A percentile compares a stretch with the other conserved stretches of the same genome.
These are phyloP conservation scores for Serpula lacrymans DNA, from an alignment of 768 basidiomycete genomes.

Conservation along the genomic window DNA sequence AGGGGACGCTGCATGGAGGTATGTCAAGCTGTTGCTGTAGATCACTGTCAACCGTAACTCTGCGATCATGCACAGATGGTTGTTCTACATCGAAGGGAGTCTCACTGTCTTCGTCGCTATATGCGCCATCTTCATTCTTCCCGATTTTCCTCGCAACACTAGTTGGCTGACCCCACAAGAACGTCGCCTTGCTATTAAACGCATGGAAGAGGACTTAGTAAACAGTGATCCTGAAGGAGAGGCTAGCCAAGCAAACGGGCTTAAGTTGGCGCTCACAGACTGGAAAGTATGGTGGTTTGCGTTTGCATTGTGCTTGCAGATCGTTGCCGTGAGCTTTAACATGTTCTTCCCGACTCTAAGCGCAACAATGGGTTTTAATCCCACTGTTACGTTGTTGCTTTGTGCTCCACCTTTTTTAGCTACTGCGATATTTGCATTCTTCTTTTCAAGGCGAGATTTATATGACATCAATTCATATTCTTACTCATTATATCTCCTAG, in stretches of 20 bases:
- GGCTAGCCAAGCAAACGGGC: slow-evolving; percentile 35
- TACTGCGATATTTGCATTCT: slow-evolving; percentile 51
- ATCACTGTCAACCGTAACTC: too few species aligned
- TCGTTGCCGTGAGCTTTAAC: slow-evolving; percentile 62
- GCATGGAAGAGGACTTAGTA: slow-evolving; percentile 59
- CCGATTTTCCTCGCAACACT: slow-evolving; percentile 60
- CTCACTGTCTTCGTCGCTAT: slow-evolving; percentile 49
- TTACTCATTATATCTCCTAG: slow-evolving; percentile 23
- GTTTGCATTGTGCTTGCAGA: slow-evolving; percentile 52
- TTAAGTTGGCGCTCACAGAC: slow-evolving; percentile 57
- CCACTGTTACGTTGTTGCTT: slow-evolving; percentile 58
- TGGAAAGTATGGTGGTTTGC: slow-evolving; percentile 81
- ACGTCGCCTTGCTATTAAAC: slow-evolving; percentile 45
- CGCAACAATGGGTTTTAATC: slow-evolving; percentile 59
- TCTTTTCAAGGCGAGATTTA: slow-evolving; percentile 39
- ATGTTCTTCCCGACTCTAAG: slow-evolving; percentile 74
- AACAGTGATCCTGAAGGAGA: slow-evolving; percentile 40
- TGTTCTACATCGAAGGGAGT: slow-evolving; percentile 62
- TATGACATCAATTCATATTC: not conserved
- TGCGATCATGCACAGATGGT: slow-evolving; percentile 46
- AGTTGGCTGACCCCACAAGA: slow-evolving; percentile 56
- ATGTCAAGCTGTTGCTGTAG: too few species aligned
- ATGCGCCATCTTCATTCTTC: slow-evolving; percentile 56
- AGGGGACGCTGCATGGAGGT: slow-evolving; percentile 70
- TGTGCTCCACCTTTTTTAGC: slow-evolving; percentile 68